Evolutionary conservation across 495 filamentous ascomycete species (phyloP).

Genomic region (Trichoderma asperelloides): DNA sequence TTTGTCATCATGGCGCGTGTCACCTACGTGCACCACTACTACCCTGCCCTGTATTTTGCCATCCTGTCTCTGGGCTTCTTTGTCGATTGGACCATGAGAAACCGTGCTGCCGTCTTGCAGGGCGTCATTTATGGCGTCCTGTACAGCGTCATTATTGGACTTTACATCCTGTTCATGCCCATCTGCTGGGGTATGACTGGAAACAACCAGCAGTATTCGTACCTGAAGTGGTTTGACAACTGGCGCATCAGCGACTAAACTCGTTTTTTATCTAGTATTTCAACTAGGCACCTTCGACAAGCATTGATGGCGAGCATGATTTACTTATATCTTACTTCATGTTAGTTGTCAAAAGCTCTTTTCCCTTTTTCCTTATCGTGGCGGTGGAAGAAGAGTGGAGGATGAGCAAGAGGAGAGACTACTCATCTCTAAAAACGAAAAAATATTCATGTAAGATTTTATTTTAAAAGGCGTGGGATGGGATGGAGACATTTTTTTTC

Average conservation of each 20-base stretch:
- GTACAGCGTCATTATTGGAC: slow-evolving; percentile 61
- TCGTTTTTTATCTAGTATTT: not conserved
- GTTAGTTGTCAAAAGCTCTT: not conserved
- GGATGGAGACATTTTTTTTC: not conserved
- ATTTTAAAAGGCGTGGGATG: not conserved
- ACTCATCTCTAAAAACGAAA: not conserved
- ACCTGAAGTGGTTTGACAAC: slow-evolving; percentile 81
- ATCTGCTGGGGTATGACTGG: slow-evolving; percentile 97
- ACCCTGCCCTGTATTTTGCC: slow-evolving; percentile 96
- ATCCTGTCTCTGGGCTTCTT: slow-evolving; percentile 86
- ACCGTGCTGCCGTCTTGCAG: slow-evolving; percentile 47
- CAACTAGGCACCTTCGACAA: not conserved
- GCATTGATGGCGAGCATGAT: not conserved
- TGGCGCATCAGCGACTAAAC: slow-evolving; percentile 57
- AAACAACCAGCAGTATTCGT: slow-evolving; percentile 68
- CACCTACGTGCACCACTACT: slow-evolving; percentile 98
- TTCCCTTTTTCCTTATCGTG: not conserved
- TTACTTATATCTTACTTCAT: not conserved
- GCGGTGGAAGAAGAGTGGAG: not conserved
- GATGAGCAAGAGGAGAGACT: not conserved
- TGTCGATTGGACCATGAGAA: slow-evolving; percentile 69
- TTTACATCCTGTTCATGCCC: slow-evolving; percentile 85
- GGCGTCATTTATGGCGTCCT: slow-evolving; percentile 59
- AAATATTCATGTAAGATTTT: not conserved
- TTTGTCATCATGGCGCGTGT: slow-evolving; percentile 97